Percentiles rank a stretch among this genome's conserved stretches.
Evolutionary conservation across 2,329 filamentous ascomycete species (phyloP).

Genomic region (Cordyceps tenuipes): DNA sequence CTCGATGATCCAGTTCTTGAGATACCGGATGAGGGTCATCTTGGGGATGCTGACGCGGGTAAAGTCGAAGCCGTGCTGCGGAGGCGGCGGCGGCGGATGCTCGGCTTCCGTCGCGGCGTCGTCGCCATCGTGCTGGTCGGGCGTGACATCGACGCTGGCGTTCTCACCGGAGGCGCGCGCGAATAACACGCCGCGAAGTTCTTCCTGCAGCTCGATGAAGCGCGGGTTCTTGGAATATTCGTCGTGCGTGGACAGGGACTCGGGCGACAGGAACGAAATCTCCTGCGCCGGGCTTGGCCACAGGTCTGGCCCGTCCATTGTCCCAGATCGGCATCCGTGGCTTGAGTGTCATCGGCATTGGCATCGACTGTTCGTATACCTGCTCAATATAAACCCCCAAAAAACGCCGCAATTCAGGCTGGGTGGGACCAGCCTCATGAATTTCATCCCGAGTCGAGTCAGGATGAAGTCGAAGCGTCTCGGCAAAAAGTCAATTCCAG

Average conservation of each 20-base stretch:
- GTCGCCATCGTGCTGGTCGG: conserved; percentile 13
- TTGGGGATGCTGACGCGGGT: conserved; percentile 21
- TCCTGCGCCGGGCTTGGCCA: neutral
- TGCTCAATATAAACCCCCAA: neutral
- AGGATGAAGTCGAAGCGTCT: neutral
- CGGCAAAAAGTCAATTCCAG: neutral
- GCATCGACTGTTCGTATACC: neutral
- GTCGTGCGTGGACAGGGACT: conserved; percentile 21
- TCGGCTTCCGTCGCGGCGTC: neutral
- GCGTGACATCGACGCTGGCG: conserved; percentile 21
- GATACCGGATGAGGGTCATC: conserved; percentile 23
- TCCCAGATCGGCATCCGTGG: neutral
- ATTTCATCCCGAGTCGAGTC: conserved; percentile 2
- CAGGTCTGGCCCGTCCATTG: neutral
- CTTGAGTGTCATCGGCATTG: neutral
- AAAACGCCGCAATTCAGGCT: neutral
- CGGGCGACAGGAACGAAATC: conserved; percentile 9
- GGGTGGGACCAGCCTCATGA: neutral
- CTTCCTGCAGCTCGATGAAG: conserved; percentile 36
- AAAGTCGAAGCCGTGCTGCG: conserved; percentile 19
- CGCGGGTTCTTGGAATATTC: conserved; percentile 29
- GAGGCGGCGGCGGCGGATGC: conserved; percentile 13
- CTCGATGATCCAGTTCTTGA: conserved; percentile 43
- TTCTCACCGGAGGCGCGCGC: conserved; percentile 22
- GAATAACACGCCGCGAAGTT: conserved; percentile 34